Percentiles rank a stretch among this genome's conserved stretches.
phyloP scores from a whole-genome alignment of 805 yeast species.

The Wickerhamomyces chaumierensis region DNA sequence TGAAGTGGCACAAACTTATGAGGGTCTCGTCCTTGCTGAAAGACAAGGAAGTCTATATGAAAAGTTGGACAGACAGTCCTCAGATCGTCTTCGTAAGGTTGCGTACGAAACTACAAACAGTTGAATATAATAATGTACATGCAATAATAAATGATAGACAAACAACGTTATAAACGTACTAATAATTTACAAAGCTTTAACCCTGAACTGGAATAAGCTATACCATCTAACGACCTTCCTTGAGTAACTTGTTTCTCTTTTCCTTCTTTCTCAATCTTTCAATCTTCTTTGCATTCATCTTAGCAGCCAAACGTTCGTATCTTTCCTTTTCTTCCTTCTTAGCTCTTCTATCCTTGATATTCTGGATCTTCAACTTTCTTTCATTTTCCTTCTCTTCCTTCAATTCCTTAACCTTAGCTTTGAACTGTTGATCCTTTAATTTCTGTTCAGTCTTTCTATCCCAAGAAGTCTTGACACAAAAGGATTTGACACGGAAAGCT shows the following conservation, averaged over 20 bases:
- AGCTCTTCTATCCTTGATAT: slow-evolving; percentile 62
- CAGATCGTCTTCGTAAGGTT: neutral
- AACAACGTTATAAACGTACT: slow-evolving; percentile 1
- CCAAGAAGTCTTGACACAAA: slow-evolving; percentile 55
- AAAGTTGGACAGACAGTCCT: neutral
- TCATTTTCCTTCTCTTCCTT: slow-evolving; percentile 67
- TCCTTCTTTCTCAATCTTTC: slow-evolving; percentile 86
- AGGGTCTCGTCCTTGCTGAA: slow-evolving; percentile 11
- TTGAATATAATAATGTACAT: too few species aligned
- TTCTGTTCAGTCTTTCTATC: slow-evolving; percentile 55
- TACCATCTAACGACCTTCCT: slow-evolving; percentile 70
- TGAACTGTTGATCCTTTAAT: slow-evolving; percentile 52
- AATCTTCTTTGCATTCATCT: slow-evolving; percentile 86
- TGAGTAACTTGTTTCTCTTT: slow-evolving; percentile 87
- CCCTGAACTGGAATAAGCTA: too few species aligned
- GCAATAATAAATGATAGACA: slow-evolving; percentile 1
- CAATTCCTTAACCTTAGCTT: slow-evolving; percentile 57
- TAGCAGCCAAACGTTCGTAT: slow-evolving; percentile 67
- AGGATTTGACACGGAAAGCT: slow-evolving; percentile 28
- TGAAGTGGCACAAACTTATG: slow-evolving; percentile 21
- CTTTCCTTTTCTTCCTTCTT: slow-evolving; percentile 84
- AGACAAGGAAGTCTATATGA: slow-evolving; percentile 13
- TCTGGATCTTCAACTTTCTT: slow-evolving; percentile 40
- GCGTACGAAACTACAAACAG: too few species aligned
- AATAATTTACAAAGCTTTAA: slow-evolving; percentile 1